Conservation (phyloP, 129 eudicot genomes). For the Flaveria robusta region DNA sequence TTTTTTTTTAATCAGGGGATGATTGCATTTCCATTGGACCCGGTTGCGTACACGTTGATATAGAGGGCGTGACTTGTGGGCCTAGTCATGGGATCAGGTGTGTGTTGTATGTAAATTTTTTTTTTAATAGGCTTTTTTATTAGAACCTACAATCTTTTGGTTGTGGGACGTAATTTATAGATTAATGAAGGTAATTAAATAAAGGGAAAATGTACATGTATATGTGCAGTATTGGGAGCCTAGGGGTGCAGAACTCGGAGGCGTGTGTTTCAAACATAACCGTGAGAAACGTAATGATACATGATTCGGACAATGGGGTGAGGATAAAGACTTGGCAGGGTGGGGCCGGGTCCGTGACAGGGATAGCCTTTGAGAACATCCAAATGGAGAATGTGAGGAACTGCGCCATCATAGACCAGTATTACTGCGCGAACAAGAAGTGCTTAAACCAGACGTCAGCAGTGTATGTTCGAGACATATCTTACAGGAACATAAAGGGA, state of each 20-base stretch:
- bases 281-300: slow-evolving; percentile 70
- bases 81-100: slow-evolving; percentile 99
- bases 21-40: slow-evolving; percentile 97
- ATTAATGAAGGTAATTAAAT: no score
- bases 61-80: slow-evolving; percentile 83
- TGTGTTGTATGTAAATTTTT: no score
- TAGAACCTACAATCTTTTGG: no score
- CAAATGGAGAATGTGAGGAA: slow-evolving; percentile 89
- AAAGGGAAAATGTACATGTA: no score
- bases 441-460: slow-evolving; percentile 84
- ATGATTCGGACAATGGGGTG: slow-evolving; percentile 85
- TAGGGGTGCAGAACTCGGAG: slow-evolving; percentile 79
- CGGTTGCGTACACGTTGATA: slow-evolving; percentile 75
- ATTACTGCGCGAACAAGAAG: slow-evolving; percentile 77
- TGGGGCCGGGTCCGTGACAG: slow-evolving; percentile 89
- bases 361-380: slow-evolving; percentile 76
- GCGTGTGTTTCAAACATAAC: slow-evolving; percentile 94
- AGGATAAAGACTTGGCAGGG: slow-evolving; percentile 99
- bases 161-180: no score
- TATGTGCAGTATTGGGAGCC: slow-evolving; percentile 83
- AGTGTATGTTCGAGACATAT: slow-evolving; percentile 64
- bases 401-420: slow-evolving; percentile 88
- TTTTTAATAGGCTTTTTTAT: no score
- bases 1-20: slow-evolving; percentile 53
- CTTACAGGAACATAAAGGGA: slow-evolving; percentile 85